Conservation (phyloP, 768 basidiomycete genomes). For the Crucibulum laeve region DNA sequence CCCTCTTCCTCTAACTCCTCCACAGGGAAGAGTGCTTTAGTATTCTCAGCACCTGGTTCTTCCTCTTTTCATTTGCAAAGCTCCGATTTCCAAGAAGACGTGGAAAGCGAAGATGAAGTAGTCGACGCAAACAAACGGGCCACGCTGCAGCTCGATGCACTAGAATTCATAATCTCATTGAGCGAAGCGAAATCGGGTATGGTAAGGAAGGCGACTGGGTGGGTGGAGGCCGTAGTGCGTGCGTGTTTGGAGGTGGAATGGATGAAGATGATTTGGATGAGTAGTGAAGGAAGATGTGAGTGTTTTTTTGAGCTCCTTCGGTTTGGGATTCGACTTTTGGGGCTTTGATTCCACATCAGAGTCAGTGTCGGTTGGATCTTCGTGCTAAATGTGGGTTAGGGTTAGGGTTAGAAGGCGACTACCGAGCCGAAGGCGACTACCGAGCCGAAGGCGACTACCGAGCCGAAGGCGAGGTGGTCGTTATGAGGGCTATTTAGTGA, state of each 20-base stretch:
- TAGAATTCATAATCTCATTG: conserved; percentile 83
- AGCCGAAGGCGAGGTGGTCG: no score
- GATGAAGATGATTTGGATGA: conserved; percentile 46
- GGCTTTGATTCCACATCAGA: no score
- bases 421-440: no score
- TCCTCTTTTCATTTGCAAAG: conserved; percentile 22
- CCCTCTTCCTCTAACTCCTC: conserved; percentile 21
- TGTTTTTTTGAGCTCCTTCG: conserved; percentile 11
- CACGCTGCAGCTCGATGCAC: conserved; percentile 64
- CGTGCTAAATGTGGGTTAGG: no score
- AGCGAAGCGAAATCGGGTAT: conserved; percentile 69
- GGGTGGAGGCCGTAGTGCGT: conserved; percentile 66
- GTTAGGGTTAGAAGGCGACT: no score
- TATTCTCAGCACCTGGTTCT: conserved; percentile 29
- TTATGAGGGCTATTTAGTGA: no score
- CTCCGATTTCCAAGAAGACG: conserved; percentile 11
- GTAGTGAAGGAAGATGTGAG: conserved; percentile 76
- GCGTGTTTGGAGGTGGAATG: conserved; percentile 76
- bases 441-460: no score
- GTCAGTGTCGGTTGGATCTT: no score
- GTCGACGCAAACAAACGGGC: conserved; percentile 53
- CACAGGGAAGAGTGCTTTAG: conserved; percentile 30
- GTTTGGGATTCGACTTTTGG: conserved; percentile 5
- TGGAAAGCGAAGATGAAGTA: conserved; percentile 19
- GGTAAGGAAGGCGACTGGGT: conserved; percentile 64